Percentiles rank a stretch among this genome's conserved stretches.
Conservation (phyloP, 352 stramenopile species). For the Pythium chondricola region DNA sequence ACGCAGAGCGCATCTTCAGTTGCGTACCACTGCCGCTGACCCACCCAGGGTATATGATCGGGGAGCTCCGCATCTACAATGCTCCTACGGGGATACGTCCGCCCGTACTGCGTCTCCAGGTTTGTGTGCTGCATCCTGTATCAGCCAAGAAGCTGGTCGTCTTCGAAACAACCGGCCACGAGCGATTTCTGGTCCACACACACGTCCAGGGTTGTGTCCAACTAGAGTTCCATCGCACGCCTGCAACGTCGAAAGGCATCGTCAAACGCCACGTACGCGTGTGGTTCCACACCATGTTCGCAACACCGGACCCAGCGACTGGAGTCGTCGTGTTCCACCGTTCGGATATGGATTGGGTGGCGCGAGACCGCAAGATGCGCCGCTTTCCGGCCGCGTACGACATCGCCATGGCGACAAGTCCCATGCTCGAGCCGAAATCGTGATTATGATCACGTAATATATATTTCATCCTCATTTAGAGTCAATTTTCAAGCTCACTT, state of each 20-base stretch:
- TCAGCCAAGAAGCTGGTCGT: slow-evolving; percentile 21
- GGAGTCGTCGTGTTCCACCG: slow-evolving; percentile 2
- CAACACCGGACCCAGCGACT: slow-evolving; percentile 16
- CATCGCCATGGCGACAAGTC: slow-evolving; percentile 59
- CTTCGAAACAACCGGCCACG: slow-evolving; percentile 41
- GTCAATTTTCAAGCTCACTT: slow-evolving; percentile 28
- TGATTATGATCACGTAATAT: too few relatives aligned
- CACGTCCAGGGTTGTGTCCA: slow-evolving; percentile 44
- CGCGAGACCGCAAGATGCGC: slow-evolving; percentile 53
- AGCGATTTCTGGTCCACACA: slow-evolving; percentile 40
- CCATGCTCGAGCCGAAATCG: slow-evolving; percentile 11
- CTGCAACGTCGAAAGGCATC: slow-evolving; percentile 28
- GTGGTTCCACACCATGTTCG: slow-evolving; percentile 69
- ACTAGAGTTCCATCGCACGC: slow-evolving; percentile 48
- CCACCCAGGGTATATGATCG: slow-evolving; percentile 13
- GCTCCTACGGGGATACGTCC: slow-evolving; percentile 28
- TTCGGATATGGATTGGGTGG: slow-evolving; percentile 47
- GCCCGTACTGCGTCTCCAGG: slow-evolving; percentile 38
- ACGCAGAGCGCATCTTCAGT: slow-evolving; percentile 34
- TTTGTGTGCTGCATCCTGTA: slow-evolving; percentile 25
- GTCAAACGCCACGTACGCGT: slow-evolving; percentile 62
- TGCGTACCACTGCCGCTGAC: background rate
- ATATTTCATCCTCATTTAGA: too few relatives aligned
- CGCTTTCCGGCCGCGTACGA: slow-evolving; percentile 59
- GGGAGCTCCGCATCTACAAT: slow-evolving; percentile 36